These are phyloP conservation scores for Trichothecium roseum DNA, from an alignment of 2,329 filamentous ascomycete species.

Conservation along the genomic window DNA sequence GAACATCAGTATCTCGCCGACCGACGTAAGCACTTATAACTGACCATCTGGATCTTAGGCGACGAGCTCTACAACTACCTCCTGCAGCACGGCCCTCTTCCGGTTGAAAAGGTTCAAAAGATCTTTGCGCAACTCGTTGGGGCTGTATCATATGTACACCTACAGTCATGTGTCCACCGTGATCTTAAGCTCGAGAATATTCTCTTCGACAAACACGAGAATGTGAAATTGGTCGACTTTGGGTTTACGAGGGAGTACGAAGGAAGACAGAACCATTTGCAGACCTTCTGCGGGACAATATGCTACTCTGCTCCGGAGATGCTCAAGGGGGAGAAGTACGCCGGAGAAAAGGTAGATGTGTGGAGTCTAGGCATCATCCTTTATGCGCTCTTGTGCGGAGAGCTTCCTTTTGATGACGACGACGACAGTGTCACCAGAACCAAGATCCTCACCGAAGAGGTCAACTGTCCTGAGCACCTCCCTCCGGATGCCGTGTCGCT, in stretches of 20 bases:
- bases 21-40: neutral
- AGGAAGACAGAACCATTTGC: slow-evolving; percentile 84
- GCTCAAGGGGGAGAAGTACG: slow-evolving; percentile 97
- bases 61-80: slow-evolving; percentile 98
- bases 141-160: slow-evolving; percentile 89
- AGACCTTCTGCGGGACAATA: slow-evolving; percentile 95
- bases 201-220: slow-evolving; percentile 88
- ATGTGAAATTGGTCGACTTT: slow-evolving; percentile 96
- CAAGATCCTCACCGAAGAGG: slow-evolving; percentile 77
- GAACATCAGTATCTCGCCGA: slow-evolving; percentile 6
- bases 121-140: slow-evolving; percentile 95
- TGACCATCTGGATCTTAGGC: slow-evolving; percentile 36
- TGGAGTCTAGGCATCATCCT: slow-evolving; percentile 85
- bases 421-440: slow-evolving; percentile 79
- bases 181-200: slow-evolving; percentile 91
- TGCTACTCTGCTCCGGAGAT: slow-evolving; percentile 98
- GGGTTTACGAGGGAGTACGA: slow-evolving; percentile 97
- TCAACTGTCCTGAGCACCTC: slow-evolving; percentile 72
- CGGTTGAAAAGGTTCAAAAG: slow-evolving; percentile 79
- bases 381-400: slow-evolving; percentile 71
- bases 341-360: slow-evolving; percentile 94
- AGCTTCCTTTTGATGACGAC: slow-evolving; percentile 93
- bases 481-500: slow-evolving; percentile 68
- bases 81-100: slow-evolving; percentile 73
- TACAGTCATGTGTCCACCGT: slow-evolving; percentile 89